Conservation (phyloP, 2,329 filamentous ascomycete species). For the Fusarium goolgardi region DNA sequence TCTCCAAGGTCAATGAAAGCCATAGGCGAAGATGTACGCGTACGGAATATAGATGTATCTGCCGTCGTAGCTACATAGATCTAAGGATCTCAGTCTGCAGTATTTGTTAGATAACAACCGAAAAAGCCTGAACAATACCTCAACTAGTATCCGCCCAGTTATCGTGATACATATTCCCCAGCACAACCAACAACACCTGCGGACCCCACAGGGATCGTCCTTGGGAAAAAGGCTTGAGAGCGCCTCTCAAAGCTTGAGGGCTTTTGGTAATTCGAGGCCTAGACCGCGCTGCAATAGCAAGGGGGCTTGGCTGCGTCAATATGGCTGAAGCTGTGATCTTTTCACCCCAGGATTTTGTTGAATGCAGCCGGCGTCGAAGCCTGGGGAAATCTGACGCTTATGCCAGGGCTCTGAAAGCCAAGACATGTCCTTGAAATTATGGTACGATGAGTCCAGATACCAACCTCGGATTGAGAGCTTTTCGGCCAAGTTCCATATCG, state of each 20-base stretch:
- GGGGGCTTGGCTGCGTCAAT: slow-evolving; percentile 32
- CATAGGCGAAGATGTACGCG: slow-evolving; percentile 7
- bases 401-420: slow-evolving; percentile 24
- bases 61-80: slow-evolving; percentile 1
- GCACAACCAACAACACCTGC: background rate
- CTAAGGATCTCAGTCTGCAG: slow-evolving; percentile 12
- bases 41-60: background rate
- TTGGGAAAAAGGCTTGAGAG: slow-evolving; percentile 10
- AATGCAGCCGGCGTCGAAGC: slow-evolving; percentile 23
- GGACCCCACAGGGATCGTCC: slow-evolving; percentile 30
- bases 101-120: slow-evolving; percentile 23
- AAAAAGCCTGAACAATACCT: slow-evolving; percentile 35
- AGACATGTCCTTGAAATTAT: slow-evolving; percentile 20
- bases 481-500: slow-evolving; percentile 39
- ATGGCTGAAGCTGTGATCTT: slow-evolving; percentile 17
- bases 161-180: slow-evolving; percentile 19
- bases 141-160: slow-evolving; percentile 10
- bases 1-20: background rate
- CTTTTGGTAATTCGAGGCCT: slow-evolving; percentile 8
- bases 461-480: slow-evolving; percentile 13
- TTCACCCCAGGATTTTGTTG: slow-evolving; percentile 35
- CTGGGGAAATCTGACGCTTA: slow-evolving; percentile 37
- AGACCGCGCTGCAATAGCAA: slow-evolving; percentile 7
- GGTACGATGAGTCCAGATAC: slow-evolving; percentile 17
- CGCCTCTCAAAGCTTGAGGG: slow-evolving; percentile 15